Evolutionary conservation across 73 alveolate species (phyloP).

Genomic region (Halteria grandinella): DNA sequence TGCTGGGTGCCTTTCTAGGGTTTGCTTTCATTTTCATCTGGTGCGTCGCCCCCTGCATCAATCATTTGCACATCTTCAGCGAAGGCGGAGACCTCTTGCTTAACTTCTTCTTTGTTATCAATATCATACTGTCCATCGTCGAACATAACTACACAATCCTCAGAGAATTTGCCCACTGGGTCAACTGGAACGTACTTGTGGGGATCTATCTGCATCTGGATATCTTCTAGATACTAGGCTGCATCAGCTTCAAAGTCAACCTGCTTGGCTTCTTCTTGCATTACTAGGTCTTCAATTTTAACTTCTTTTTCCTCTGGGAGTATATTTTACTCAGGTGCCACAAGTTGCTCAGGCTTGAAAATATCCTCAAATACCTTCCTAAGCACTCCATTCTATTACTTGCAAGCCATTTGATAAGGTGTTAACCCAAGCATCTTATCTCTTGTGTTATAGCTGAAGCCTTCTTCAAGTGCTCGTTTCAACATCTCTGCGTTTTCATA

Average conservation of each 20-base stretch:
- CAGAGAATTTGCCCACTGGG: conserved; percentile 76
- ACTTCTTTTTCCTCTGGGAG: background rate
- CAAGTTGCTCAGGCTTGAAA: background rate
- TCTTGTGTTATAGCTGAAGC: conserved; percentile 57
- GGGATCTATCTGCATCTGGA: conserved; percentile 48
- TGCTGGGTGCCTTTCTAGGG: background rate
- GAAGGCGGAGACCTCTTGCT: too few relatives aligned
- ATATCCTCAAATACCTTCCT: conserved; percentile 59
- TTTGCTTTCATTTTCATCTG: background rate
- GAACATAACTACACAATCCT: conserved; percentile 73
- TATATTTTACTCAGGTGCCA: background rate
- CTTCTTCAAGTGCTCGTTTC: conserved; percentile 63
- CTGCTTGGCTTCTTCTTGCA: conserved; percentile 8
- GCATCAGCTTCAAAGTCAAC: conserved; percentile 85
- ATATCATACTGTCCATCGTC: conserved; percentile 43
- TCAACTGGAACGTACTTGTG: conserved; percentile 71
- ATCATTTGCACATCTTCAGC: too few relatives aligned
- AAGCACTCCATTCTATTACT: conserved; percentile 72
- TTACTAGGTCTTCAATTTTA: background rate
- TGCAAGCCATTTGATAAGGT: conserved; percentile 80
- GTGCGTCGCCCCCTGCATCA: too few relatives aligned
- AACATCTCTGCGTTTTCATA: conserved; percentile 86
- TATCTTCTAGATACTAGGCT: conserved; percentile 74
- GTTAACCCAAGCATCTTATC: conserved; percentile 71
- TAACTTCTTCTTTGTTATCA: background rate